Conservation (phyloP, 306 rosid species). For the Glycine latifolia region DNA sequence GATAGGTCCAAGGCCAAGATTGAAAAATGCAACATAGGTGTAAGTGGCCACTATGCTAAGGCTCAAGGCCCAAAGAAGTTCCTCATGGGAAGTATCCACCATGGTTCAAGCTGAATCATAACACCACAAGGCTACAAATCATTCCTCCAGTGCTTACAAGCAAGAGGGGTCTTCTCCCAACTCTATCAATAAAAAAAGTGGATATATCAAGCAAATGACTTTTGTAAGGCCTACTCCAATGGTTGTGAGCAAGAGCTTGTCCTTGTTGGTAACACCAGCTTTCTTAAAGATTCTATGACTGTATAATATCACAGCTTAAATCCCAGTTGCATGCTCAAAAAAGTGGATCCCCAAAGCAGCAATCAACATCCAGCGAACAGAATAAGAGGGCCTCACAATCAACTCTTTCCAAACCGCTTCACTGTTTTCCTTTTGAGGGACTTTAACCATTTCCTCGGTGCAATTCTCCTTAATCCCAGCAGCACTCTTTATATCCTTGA, state of each 20-base stretch:
- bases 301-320: constrained; percentile 37
- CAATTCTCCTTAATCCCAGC: constrained; percentile 58
- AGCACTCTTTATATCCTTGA: constrained; percentile 62
- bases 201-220: constrained; percentile 53
- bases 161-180: constrained; percentile 65
- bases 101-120: constrained; percentile 70
- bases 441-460: constrained; percentile 35
- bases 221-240: constrained; percentile 73
- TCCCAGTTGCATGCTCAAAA: constrained; percentile 70
- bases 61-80: constrained; percentile 58
- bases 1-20: constrained; percentile 72
- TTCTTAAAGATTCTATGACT: constrained; percentile 72
- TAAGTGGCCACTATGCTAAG: constrained; percentile 60
- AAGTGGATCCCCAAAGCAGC: constrained; percentile 77
- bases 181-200: constrained; percentile 56
- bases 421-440: neutral
- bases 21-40: constrained; percentile 58
- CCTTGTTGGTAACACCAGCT: constrained; percentile 65
- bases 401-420: constrained; percentile 12
- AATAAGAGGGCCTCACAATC: constrained; percentile 50
- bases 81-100: constrained; percentile 43
- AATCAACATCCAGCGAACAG: constrained; percentile 70
- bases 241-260: constrained; percentile 65
- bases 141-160: constrained; percentile 63
- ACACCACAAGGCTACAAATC: constrained; percentile 40